Conservation (phyloP, 2,329 filamentous ascomycete species). For the Exophiala sp. region DNA sequence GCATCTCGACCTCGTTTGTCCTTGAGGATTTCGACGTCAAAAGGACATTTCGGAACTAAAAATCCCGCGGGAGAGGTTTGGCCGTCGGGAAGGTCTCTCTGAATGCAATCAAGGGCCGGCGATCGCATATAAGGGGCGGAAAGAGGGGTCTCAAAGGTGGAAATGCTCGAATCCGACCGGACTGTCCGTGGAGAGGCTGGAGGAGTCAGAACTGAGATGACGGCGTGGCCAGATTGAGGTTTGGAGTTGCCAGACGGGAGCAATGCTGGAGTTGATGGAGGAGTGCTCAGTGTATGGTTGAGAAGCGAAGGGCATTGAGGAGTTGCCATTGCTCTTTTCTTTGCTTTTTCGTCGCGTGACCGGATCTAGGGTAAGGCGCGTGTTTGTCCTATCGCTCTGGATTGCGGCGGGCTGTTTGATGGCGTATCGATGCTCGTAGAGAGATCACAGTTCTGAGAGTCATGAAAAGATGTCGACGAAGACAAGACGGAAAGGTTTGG, state of each 20-base stretch:
- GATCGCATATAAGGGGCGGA: slow-evolving; percentile 1
- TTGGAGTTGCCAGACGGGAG: slow-evolving; percentile 2
- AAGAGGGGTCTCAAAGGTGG: slow-evolving; percentile 3
- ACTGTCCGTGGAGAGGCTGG: slow-evolving; percentile 20
- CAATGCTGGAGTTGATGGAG: slow-evolving; percentile 17
- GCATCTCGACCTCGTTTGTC: slow-evolving; percentile 29
- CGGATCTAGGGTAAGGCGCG: neutral
- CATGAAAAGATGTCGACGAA: too few relatives aligned
- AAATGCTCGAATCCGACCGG: slow-evolving; percentile 13
- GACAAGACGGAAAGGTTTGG: too few relatives aligned
- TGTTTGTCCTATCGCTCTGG: neutral
- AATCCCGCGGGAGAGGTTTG: neutral
- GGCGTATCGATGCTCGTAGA: too few relatives aligned
- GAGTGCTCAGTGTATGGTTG: slow-evolving; percentile 14
- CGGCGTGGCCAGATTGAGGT: neutral
- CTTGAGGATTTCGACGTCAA: slow-evolving; percentile 23
- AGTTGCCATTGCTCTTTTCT: slow-evolving; percentile 11
- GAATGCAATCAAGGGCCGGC: slow-evolving; percentile 8
- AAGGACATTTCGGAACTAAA: slow-evolving; percentile 21
- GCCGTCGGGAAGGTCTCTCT: slow-evolving; percentile 6
- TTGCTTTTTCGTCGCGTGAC: neutral
- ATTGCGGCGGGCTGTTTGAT: neutral
- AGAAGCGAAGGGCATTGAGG: slow-evolving; percentile 13
- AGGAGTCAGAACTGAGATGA: slow-evolving; percentile 18
- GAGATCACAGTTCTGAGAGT: too few relatives aligned